phyloP scores from a whole-genome alignment of 768 basidiomycete genomes.

The Auricularia sp. region DNA sequence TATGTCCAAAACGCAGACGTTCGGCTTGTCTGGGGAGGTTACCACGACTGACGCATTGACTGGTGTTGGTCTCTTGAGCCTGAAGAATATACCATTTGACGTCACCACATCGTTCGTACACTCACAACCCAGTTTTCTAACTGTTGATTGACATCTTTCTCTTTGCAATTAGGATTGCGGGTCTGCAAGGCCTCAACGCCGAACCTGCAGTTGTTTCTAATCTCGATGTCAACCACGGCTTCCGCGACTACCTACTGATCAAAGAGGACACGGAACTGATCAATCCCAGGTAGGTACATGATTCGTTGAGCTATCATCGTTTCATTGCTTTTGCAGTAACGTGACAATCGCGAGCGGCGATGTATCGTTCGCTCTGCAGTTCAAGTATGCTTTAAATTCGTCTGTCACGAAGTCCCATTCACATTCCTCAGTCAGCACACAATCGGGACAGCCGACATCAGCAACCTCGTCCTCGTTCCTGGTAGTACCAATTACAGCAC shows the following conservation, averaged over 20 bases:
- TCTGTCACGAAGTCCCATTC: neutral
- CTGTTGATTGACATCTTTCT: slow-evolving; percentile 17
- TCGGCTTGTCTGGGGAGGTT: slow-evolving; percentile 42
- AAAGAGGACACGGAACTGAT: slow-evolving; percentile 49
- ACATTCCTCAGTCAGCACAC: slow-evolving; percentile 30
- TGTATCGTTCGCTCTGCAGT: slow-evolving; percentile 49
- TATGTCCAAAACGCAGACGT: slow-evolving; percentile 31
- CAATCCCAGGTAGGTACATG: slow-evolving; percentile 46
- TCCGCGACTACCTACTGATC: slow-evolving; percentile 56
- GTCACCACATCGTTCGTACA: neutral
- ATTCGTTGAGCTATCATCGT: neutral
- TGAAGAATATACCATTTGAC: neutral
- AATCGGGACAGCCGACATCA: slow-evolving; percentile 52
- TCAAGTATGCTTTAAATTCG: slow-evolving; percentile 31
- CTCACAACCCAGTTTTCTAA: slow-evolving; percentile 49
- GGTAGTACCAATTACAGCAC: slow-evolving; percentile 49
- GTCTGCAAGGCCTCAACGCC: slow-evolving; percentile 53
- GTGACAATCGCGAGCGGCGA: slow-evolving; percentile 35
- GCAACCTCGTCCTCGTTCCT: slow-evolving; percentile 46
- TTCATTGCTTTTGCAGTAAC: slow-evolving; percentile 1
- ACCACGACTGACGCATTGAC: slow-evolving; percentile 47
- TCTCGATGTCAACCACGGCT: slow-evolving; percentile 62
- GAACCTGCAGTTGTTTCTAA: slow-evolving; percentile 46
- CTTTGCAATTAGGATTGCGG: slow-evolving; percentile 32
- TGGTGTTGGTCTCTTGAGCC: slow-evolving; percentile 50